Base-by-base conservation (phyloP, 176 grass and related monocot species). In the Leersia perrieri region DNA sequence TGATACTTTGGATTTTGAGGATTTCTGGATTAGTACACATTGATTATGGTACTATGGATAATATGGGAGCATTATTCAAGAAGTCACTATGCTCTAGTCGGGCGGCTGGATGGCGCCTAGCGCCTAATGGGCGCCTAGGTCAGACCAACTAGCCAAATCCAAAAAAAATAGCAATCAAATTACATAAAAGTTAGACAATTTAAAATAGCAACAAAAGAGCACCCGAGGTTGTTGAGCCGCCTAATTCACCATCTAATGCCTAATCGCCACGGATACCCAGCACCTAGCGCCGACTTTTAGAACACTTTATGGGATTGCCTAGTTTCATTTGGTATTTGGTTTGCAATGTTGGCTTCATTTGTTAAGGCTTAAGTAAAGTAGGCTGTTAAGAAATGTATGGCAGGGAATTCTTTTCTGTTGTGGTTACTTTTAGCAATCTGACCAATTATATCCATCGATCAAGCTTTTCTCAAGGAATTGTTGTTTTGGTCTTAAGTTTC, bases 401-500 rank as follows among this genome's bases (percentile, higher is more conserved):
- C 36, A 60, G 55, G 26, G 5, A 73, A 73, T 28, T 65, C 16
- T 33, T 30, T 32, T 42, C 1, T 20, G 73, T 57, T 35, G 14
- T 74, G 23, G 23, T 51, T 33, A 45, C 8, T 60, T 83, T 39
- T 71, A 74, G 39, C 47, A 51, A 9, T 61, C 60, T 73, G n/a
- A 31, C 15, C 60, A 68, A 2, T 74, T 39, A 20, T 68, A 62
- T 60, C 36, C 30, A 51, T 47, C 27, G n/a, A 26, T 41, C 23
- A 25, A 62, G 20, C 75, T 25, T 12, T 79, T 68, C n/a, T 68
- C 68, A 20, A 51, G 32, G 20, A 7, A 74, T 74, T 33, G 49
- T 65, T 60, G 53, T 38, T 80, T 27, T 62, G 27, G 40, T 80
- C 23, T 42, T 83, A 49, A 6, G 41, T 49, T 70, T 77, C 13